These are phyloP conservation scores for Penicillium macrosclerotiorum DNA, from an alignment of 495 filamentous ascomycete species.

Conservation along the genomic window DNA sequence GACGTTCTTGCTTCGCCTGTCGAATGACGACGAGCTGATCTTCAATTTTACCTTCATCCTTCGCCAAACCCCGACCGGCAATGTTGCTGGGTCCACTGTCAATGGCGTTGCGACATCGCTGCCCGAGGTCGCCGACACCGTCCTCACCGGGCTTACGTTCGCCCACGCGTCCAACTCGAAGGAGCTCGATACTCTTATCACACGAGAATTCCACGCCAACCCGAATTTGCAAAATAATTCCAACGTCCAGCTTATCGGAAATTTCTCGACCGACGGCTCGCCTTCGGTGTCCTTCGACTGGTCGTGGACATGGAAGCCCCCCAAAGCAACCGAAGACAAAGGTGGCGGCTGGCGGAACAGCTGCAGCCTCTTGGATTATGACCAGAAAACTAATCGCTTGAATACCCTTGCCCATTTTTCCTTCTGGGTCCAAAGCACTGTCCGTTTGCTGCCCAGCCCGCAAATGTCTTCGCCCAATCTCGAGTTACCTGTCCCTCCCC, in stretches of 20 bases:
- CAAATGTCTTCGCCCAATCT: constrained; percentile 64
- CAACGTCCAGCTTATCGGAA: constrained; percentile 89
- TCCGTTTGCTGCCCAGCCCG: constrained; percentile 33
- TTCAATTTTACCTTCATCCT: constrained; percentile 92
- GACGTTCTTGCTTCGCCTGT: constrained; percentile 79
- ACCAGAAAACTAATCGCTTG: constrained; percentile 84
- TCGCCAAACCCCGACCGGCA: constrained; percentile 59
- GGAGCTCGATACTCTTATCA: constrained; percentile 91
- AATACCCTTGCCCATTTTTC: constrained; percentile 87
- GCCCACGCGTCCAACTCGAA: constrained; percentile 79
- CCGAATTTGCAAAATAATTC: constrained; percentile 97
- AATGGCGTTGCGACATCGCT: constrained; percentile 50
- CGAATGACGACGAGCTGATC: constrained; percentile 84
- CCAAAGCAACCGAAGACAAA: constrained; percentile 76
- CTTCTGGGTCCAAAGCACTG: constrained; percentile 85
- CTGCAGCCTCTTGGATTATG: constrained; percentile 96
- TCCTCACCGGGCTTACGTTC: constrained; percentile 87
- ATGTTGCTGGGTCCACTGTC: constrained; percentile 40
- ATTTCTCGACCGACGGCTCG: constrained; percentile 77
- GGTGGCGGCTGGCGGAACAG: constrained; percentile 92
- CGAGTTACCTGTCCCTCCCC: constrained; percentile 67
- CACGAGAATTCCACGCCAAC: constrained; percentile 92
- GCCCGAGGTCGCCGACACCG: constrained; percentile 60
- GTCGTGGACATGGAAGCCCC: constrained; percentile 95
- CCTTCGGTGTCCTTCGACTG: constrained; percentile 88